Conservation (phyloP, 2,329 filamentous ascomycete genomes). For the Sporothrix pseudoabietina region DNA sequence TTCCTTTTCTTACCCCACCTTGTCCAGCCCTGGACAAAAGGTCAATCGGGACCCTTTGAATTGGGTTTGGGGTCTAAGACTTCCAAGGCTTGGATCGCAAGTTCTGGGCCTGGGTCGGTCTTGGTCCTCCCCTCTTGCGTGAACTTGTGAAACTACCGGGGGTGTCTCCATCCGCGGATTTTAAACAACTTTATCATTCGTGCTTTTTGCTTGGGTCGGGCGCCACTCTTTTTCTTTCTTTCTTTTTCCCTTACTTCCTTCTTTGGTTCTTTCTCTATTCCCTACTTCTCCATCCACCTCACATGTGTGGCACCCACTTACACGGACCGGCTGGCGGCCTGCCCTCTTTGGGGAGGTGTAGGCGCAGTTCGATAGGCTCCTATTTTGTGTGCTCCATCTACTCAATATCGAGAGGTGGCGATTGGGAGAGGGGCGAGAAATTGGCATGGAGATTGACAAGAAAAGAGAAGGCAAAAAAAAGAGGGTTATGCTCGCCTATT, state of each 20-base stretch:
- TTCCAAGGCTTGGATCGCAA: background rate
- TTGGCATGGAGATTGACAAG: background rate
- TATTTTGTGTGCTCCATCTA: background rate
- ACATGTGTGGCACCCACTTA: background rate
- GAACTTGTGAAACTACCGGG: background rate
- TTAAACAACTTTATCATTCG: conserved; percentile 24
- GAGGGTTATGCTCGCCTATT: conserved; percentile 9
- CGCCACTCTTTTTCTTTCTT: background rate
- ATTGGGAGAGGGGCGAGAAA: background rate
- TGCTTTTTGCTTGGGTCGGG: conserved; percentile 17
- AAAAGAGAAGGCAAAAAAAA: background rate
- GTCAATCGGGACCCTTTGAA: conserved; percentile 12
- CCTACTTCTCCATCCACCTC: background rate
- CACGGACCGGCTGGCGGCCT: conserved; percentile 11
- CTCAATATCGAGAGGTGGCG: background rate
- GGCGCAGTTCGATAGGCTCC: background rate
- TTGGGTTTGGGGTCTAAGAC: conserved; percentile 9
- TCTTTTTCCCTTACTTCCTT: background rate
- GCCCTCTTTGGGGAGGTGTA: conserved; percentile 1
- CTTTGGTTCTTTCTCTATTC: background rate
- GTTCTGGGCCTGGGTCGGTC: background rate
- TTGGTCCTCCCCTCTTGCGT: background rate
- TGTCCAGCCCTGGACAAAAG: background rate
- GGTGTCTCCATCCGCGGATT: background rate
- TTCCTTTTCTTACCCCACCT: background rate